A percentile compares a stretch with the other conserved stretches of the same genome.
Evolutionary conservation across 164 flowering plant species (phyloP).

Genomic region (Magnolia officinalis): DNA sequence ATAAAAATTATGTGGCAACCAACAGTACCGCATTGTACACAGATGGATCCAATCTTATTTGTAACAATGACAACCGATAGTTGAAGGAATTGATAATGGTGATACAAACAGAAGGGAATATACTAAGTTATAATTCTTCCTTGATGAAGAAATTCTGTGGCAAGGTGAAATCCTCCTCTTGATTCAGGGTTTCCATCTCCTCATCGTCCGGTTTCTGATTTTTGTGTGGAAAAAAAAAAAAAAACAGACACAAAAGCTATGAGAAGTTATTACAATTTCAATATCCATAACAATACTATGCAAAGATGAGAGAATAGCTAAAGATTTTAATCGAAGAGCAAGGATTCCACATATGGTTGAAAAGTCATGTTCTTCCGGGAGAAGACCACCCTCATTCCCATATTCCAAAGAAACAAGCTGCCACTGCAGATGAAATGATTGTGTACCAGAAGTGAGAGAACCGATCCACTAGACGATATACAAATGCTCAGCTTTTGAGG

Average conservation of each 20-base stretch:
- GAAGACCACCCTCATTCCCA: too few species aligned
- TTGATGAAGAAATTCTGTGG: slow-evolving; percentile 68
- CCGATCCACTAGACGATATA: too few species aligned
- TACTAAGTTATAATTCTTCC: slow-evolving; percentile 48
- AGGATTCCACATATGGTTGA: too few species aligned
- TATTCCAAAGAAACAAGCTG: too few species aligned
- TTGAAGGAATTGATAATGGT: not conserved
- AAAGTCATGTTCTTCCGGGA: too few species aligned
- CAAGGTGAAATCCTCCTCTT: slow-evolving; percentile 78
- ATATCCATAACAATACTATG: not conserved
- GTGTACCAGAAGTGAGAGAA: too few species aligned
- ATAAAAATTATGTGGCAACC: too few species aligned
- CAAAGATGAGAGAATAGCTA: not conserved
- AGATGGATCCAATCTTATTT: too few species aligned
- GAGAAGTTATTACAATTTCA: not conserved
- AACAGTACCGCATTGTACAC: too few species aligned
- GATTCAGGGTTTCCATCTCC: slow-evolving; percentile 62
- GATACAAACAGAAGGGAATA: too few species aligned
- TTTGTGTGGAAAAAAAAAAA: slow-evolving; percentile 3
- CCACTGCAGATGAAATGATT: too few species aligned
- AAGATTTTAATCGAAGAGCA: not conserved
- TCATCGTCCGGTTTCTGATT: slow-evolving; percentile 89
- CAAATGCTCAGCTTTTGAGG: too few species aligned
- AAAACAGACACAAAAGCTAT: not conserved
- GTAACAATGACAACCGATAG: not conserved